Percentiles rank a stretch among this genome's conserved stretches.
These are phyloP conservation scores for Mesembryanthemum crystallinum DNA, from an alignment of 148 eudicot genomes.

Conservation along the genomic window DNA sequence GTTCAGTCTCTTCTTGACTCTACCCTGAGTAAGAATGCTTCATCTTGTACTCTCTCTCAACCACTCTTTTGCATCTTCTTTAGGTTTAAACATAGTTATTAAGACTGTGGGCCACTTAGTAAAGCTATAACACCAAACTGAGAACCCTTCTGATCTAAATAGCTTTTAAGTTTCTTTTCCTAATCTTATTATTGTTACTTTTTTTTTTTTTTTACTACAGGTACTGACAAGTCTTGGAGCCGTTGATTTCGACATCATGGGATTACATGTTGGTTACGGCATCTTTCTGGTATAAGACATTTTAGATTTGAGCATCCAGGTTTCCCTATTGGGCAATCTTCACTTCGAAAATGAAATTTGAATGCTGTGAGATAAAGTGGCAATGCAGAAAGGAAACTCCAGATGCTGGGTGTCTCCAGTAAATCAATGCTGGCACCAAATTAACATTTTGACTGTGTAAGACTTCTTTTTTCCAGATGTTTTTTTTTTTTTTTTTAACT, in stretches of 20 bases:
- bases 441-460: not conserved
- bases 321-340: slow-evolving; percentile 12
- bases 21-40: not conserved
- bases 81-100: not conserved
- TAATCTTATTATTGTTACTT: not conserved
- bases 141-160: not conserved
- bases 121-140: slow-evolving; percentile 5
- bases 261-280: not conserved
- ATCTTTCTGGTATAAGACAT: not conserved
- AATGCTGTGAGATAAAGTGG: not conserved
- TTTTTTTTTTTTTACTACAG: not conserved
- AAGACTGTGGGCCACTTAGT: slow-evolving; percentile 20
- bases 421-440: not conserved
- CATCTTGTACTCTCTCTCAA: slow-evolving; percentile 15
- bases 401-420: not conserved
- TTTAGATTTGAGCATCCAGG: not conserved
- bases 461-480: not conserved
- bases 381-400: not conserved
- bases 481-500: slow-evolving; percentile 5
- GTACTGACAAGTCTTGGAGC: not conserved
- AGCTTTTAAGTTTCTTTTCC: not conserved
- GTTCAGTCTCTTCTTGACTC: slow-evolving; percentile 8
- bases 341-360: not conserved
- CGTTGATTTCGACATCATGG: not conserved
- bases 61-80: slow-evolving; percentile 7